phyloP scores from a whole-genome alignment of 305 asterid species.

The Fraxinus ornus region DNA sequence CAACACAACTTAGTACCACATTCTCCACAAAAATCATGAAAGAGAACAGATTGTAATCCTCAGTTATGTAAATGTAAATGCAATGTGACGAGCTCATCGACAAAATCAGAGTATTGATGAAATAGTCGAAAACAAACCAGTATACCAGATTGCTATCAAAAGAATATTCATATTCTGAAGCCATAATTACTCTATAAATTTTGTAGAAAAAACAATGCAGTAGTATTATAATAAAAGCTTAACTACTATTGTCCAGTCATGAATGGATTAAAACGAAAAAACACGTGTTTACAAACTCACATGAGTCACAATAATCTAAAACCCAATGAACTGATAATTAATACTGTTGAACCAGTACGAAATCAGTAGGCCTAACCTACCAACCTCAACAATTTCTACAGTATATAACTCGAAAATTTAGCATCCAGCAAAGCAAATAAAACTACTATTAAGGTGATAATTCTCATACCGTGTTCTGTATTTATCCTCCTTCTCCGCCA shows the following conservation, averaged over 20 bases:
- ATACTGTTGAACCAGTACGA: background rate
- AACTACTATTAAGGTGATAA: background rate
- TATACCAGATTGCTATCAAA: background rate
- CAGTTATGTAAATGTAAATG: background rate
- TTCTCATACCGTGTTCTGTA: conserved; percentile 38
- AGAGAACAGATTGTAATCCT: background rate
- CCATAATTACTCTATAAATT: background rate
- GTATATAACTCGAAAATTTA: background rate
- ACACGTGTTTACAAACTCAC: background rate
- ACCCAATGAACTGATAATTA: background rate
- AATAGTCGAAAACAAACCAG: conserved; percentile 10
- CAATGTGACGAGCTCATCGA: background rate
- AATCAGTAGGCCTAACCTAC: background rate
- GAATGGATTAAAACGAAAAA: background rate
- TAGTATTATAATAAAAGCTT: background rate
- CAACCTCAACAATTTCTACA: background rate
- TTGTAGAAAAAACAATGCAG: background rate
- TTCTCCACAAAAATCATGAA: conserved; percentile 19
- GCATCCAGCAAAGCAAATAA: background rate
- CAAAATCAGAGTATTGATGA: background rate
- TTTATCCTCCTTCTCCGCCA: conserved; percentile 38
- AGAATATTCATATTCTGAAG: background rate
- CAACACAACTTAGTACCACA: conserved; percentile 9
- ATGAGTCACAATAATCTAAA: background rate
- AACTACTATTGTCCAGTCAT: background rate